Base-by-base conservation (phyloP, 768 basidiomycete species). In the Russula compacta region DNA sequence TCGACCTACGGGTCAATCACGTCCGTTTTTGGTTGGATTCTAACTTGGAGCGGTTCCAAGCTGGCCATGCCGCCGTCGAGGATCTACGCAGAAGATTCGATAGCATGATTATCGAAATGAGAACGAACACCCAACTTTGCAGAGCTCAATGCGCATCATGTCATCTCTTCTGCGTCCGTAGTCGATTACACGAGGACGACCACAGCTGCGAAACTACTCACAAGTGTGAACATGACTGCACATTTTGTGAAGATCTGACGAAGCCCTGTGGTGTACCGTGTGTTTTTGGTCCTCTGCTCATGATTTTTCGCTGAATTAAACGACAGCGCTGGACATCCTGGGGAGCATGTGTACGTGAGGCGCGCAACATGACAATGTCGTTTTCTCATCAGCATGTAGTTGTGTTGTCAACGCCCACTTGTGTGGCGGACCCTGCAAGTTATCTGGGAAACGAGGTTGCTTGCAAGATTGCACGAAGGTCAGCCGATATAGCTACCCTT, bases 131-230 rank as follows among this genome's bases (percentile, higher is more conserved):
- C 1, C 76, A 81, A 59, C 68, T 84, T 2, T 86, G 85, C 69
- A 74, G 74, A 49, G 65, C 75, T 60, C 72, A 75, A 52, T 86
- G 85, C 64, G 63, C 64, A 1, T 58, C 58, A 3, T 86, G 85
- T 66, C 75, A 79, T 44, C 70, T 85, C 2, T 63, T 71, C 21
- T 86, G 85, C 61, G 53, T 83, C 9, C 75, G 71, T 24, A 71
- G 72, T 54, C 75, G 77, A 6, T 71, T 71, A n/a, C 85, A 86
- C 61, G 75, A 76, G 5, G 70, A 69, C 1, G 63, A 51, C 1
- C 84, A 86, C 62, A 70, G 81, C 54, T 86, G 84, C 59, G 69
- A 70, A 33, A 81, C 84, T 0, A 64, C 71, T 21, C 84, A 85
- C 63, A 39, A 64, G 4, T 86, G 84, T 59, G 58, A 58, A 5